A percentile compares a stretch with the other conserved stretches of the same genome.
These are phyloP conservation scores for Epipyxis sp. DNA, from an alignment of 108 stramenopile genomes.

Conservation along the genomic window DNA sequence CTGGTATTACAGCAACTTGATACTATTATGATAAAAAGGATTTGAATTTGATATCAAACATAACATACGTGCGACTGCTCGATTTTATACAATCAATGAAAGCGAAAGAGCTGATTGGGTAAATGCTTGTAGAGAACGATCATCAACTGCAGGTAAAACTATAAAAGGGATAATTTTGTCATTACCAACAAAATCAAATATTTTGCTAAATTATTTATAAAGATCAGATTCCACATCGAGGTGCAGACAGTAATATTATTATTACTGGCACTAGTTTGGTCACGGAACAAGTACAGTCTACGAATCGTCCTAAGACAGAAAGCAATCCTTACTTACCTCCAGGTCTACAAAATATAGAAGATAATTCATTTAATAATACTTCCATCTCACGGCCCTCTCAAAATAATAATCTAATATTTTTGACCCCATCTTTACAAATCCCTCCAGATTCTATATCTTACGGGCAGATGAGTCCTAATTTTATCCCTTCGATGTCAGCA, in stretches of 20 bases:
- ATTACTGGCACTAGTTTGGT: neutral
- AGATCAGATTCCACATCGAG: neutral
- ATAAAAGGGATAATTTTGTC: neutral
- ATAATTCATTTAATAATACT: too few species aligned
- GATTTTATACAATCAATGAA: neutral
- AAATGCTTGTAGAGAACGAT: neutral
- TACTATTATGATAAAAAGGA: neutral
- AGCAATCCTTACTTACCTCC: too few species aligned
- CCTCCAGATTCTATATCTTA: too few species aligned
- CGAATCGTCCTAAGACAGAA: neutral
- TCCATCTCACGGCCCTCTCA: too few species aligned
- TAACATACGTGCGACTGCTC: neutral
- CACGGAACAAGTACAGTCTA: neutral
- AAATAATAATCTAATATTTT: too few species aligned
- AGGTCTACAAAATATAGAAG: too few species aligned
- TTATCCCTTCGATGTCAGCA: too few species aligned
- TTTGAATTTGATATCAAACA: constrained; percentile 22
- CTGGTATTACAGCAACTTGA: too few species aligned
- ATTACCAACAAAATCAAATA: neutral
- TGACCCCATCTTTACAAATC: too few species aligned
- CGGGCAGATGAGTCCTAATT: too few species aligned
- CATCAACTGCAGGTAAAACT: too few species aligned
- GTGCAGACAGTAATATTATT: neutral
- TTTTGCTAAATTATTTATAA: neutral
- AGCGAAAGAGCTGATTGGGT: neutral